phyloP scores from a whole-genome alignment of 2,329 filamentous ascomycete species.

The Capronia epimyces region DNA sequence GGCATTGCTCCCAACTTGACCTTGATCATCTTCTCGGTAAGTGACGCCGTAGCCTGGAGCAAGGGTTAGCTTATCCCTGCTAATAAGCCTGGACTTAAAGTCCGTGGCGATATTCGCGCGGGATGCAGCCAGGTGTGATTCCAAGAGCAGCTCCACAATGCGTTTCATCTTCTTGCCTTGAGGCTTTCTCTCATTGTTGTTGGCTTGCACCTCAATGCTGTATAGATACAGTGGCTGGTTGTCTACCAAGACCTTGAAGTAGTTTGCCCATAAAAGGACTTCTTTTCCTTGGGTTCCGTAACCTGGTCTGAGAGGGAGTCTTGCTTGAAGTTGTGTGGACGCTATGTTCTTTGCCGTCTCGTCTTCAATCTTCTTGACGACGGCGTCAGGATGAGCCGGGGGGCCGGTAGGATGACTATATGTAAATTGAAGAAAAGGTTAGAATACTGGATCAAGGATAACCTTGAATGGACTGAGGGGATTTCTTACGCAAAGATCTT shows the following conservation, averaged over 20 bases:
- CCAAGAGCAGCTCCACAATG: conserved; percentile 46
- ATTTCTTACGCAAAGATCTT: no score
- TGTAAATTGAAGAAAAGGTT: no score
- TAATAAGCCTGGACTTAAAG: conserved; percentile 37
- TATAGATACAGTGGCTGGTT: not conserved
- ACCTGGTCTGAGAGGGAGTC: conserved; percentile 1
- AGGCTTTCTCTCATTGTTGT: conserved; percentile 14
- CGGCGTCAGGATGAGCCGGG: not conserved
- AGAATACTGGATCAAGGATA: no score
- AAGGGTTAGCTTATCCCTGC: conserved; percentile 27
- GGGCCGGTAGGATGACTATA: no score
- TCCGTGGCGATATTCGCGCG: conserved; percentile 37
- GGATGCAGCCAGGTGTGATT: conserved; percentile 34
- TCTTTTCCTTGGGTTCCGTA: conserved; percentile 3
- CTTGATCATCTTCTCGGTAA: conserved; percentile 28
- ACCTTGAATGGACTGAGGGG: no score
- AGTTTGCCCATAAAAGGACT: conserved; percentile 4
- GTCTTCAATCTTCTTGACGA: not conserved
- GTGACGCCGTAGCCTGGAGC: conserved; percentile 32
- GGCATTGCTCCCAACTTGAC: conserved; percentile 34
- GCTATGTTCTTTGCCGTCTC: not conserved
- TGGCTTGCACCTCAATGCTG: not conserved
- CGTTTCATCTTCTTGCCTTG: conserved; percentile 27
- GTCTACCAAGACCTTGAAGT: not conserved
- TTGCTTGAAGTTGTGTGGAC: not conserved